Evolutionary conservation across 495 filamentous ascomycete species (phyloP), one percentile per base, ranked within the genome.

Genomic region (Acidomyces sp.): DNA sequence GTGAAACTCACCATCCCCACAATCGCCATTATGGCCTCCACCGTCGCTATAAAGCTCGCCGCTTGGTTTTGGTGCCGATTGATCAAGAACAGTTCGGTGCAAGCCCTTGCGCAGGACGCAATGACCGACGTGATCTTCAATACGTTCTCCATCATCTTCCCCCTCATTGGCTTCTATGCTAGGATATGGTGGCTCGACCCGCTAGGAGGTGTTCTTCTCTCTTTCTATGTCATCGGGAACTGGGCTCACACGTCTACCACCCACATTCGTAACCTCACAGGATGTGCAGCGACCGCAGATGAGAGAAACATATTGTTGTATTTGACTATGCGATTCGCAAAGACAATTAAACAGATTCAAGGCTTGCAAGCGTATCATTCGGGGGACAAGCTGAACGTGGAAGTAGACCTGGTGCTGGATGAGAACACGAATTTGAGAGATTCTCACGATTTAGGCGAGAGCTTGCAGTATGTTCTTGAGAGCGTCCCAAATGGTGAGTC

Each of bases 301-400:
- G 80, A 93, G 49, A 71, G 85, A 25, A 93, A 88, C 52, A 72
- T 93, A 15, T 62, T 95, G 6, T 67, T 95, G 0, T 95, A 95
- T 61, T 69, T 92, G 43, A 87, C 85, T 1, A 93, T 95, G 85
- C 75, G 87, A 1, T 95, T 95, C 53, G 87, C 86, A 16, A 83
- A 80, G 36, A 79, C 80, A 3, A 87, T 95, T 44, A 77, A 76
- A 50, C 80, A 85, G 51, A 90, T 95, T 27, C 86, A 93, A 53
- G 80, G 84, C 17, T 56, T 93, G 13, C 76, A 88, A 41, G 86
- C 85, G 0, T 95, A 95, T 54, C 85, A 93, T 52, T 72, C 79
- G 0, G 87, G 87, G 6, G 86, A 95, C 48, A 82, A 87, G 59
- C 67, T 95, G 12, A 92, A 84, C 47, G 83, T 92, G 2, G 87